Percentiles rank a stretch among this genome's conserved stretches.
Conservation (phyloP, 1,284 basidiomycete species). For the Ceratobasidium sp. region DNA sequence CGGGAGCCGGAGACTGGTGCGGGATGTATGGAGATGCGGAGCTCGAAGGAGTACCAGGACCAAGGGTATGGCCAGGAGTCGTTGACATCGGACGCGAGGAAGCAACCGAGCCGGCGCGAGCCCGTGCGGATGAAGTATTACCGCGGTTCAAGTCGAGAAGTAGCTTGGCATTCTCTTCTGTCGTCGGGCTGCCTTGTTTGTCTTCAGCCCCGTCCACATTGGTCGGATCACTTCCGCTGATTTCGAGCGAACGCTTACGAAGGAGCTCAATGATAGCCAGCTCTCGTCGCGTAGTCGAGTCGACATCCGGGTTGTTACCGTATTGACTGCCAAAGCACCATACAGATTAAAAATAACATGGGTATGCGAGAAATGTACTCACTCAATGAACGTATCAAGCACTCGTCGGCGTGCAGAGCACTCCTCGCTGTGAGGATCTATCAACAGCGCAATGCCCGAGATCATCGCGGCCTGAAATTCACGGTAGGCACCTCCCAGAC, state of each 20-base stretch:
- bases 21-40: constrained; percentile 35
- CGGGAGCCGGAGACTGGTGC: constrained; percentile 32
- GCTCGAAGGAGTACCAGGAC: constrained; percentile 32
- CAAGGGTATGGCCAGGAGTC: constrained; percentile 25
- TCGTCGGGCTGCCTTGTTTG: constrained; percentile 36
- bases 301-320: constrained; percentile 64
- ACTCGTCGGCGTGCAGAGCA: constrained; percentile 75
- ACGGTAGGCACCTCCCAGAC: constrained; percentile 78
- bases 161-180: constrained; percentile 38
- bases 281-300: constrained; percentile 80
- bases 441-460: constrained; percentile 79
- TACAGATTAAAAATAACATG: constrained; percentile 37
- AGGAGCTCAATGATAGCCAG: constrained; percentile 82
- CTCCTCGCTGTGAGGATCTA: constrained; percentile 74
- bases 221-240: constrained; percentile 27
- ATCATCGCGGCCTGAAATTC: constrained; percentile 88
- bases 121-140: constrained; percentile 9
- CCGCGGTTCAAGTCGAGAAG: constrained; percentile 31
- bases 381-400: constrained; percentile 73
- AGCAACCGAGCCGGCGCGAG: constrained; percentile 29
- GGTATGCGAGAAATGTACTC: constrained; percentile 56
- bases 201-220: constrained; percentile 38
- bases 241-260: constrained; percentile 28
- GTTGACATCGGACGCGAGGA: constrained; percentile 35
- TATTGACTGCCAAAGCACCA: constrained; percentile 35